A percentile compares a stretch with the other conserved stretches of the same genome.
phyloP scores from a whole-genome alignment of 2,329 filamentous ascomycete genomes.

The Aspergillus brasiliensis region DNA sequence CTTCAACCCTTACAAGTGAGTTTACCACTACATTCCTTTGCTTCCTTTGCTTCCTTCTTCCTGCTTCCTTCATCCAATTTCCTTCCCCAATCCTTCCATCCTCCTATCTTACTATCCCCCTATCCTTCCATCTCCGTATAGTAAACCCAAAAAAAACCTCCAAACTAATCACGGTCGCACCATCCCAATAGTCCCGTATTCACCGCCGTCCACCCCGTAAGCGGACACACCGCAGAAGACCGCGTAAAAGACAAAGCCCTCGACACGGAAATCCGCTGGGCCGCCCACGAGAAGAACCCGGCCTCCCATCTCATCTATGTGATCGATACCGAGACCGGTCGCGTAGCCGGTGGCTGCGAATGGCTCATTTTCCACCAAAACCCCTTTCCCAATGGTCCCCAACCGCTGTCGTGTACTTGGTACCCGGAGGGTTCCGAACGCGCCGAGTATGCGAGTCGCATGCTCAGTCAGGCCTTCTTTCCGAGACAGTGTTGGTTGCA shows the following conservation, averaged over 20 bases:
- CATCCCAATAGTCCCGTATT: slow-evolving; percentile 14
- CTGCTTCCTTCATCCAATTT: not conserved
- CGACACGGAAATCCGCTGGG: slow-evolving; percentile 20
- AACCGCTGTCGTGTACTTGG: slow-evolving; percentile 20
- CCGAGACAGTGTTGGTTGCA: slow-evolving; percentile 18
- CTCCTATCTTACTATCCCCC: not conserved
- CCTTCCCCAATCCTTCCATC: not conserved
- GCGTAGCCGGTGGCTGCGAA: slow-evolving; percentile 19
- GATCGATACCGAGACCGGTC: slow-evolving; percentile 16
- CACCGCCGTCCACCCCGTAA: slow-evolving; percentile 19
- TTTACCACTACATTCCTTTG: too few relatives aligned
- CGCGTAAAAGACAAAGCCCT: slow-evolving; percentile 16
- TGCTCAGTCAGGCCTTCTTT: slow-evolving; percentile 17
- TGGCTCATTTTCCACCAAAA: slow-evolving; percentile 22
- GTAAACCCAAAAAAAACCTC: too few relatives aligned
- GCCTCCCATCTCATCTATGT: slow-evolving; percentile 18
- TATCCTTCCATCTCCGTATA: not conserved
- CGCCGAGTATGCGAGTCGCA: slow-evolving; percentile 16
- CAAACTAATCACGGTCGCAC: not conserved
- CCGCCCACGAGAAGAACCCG: slow-evolving; percentile 12
- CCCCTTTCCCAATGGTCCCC: slow-evolving; percentile 19
- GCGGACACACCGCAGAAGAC: slow-evolving; percentile 18
- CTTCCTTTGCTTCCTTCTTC: not conserved
- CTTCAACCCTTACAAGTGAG: slow-evolving; percentile 18
- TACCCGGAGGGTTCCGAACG: slow-evolving; percentile 20